Evolutionary conservation across 2,329 filamentous ascomycete genomes (phyloP), one percentile per base, ranked within the genome.

Genomic region (Alternaria triticimaculans): DNA sequence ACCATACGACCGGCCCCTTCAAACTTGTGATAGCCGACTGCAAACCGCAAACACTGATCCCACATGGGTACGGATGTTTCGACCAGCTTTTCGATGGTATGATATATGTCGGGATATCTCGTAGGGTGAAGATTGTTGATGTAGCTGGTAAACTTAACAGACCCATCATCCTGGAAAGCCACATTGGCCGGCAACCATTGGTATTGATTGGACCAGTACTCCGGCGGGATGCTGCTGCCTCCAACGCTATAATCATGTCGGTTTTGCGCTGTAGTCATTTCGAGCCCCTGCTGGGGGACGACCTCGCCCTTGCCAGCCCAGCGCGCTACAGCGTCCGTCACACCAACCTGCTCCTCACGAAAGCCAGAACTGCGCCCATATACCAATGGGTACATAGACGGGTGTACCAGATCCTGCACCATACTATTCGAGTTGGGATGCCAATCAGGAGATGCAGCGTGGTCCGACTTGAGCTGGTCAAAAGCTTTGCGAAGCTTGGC

Each of bases 391-490:
- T 84, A 91, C 7, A 91, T 80, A 0, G 88, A 91, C 1, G 89
- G 88, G 66, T 91, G 85, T 6, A 91, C 83, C 2, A 91, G 78
- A 71, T 92, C 86, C 0, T 89, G 83, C 2, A 92, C 88, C 63
- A 83, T 84, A 1, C 80, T 76, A 30, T 87, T 80, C 0, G 86
- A 88, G 3, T 84, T 81, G 0, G 89, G 89, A 74, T 91, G 87
- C 84, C 86, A 92, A 7, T 86, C 83, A 0, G 85, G 83, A 14
- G 55, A 58, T 4, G 44, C 9, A 14, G 46, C 50, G 21, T 69
- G 69, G 1, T 86, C 81, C 18, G 85, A 75, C 62, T 90, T 85
- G 2, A 92, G 79, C 0, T 72, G 73, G 2, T 75, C 72, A 30
- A 87, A 83, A 1, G 82, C 83, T 3, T 72, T 66, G 26, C 72